These are phyloP conservation scores for Conoideocrella luteorostrata DNA, from an alignment of 2,329 filamentous ascomycete species.

Conservation along the genomic window DNA sequence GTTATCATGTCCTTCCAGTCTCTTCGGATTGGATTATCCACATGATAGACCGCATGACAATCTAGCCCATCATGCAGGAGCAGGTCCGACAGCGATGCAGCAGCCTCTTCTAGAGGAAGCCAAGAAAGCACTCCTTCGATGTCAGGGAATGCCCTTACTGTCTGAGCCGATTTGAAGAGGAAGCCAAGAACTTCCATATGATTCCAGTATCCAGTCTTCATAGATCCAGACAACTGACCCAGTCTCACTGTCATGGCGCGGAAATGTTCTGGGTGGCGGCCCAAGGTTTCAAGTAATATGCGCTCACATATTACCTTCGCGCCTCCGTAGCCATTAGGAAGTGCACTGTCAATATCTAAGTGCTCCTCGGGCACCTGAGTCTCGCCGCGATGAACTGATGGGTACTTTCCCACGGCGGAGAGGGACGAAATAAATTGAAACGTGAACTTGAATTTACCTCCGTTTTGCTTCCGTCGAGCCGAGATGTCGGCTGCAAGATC, in stretches of 20 bases:
- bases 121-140: conserved; percentile 34
- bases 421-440: conserved; percentile 40
- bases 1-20: conserved; percentile 9
- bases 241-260: conserved; percentile 35
- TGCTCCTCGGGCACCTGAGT: conserved; percentile 35
- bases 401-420: conserved; percentile 27
- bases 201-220: conserved; percentile 47
- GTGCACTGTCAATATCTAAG: conserved; percentile 29
- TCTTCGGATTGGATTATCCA: conserved; percentile 15
- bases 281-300: conserved; percentile 41
- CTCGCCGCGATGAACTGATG: conserved; percentile 14
- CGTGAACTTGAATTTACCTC: conserved; percentile 12
- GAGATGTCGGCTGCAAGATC: conserved; percentile 33
- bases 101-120: conserved; percentile 34
- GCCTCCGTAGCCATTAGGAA: conserved; percentile 42
- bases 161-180: conserved; percentile 42
- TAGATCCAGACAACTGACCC: conserved; percentile 47
- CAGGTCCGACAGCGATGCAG: conserved; percentile 7
- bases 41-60: conserved; percentile 11
- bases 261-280: conserved; percentile 33
- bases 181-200: conserved; percentile 41
- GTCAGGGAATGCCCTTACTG: conserved; percentile 32
- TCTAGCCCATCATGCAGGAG: background rate
- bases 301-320: conserved; percentile 44
- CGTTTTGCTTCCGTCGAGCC: conserved; percentile 1